phyloP scores from a whole-genome alignment of 1,284 basidiomycete genomes.

The Leccinum colubrinum region DNA sequence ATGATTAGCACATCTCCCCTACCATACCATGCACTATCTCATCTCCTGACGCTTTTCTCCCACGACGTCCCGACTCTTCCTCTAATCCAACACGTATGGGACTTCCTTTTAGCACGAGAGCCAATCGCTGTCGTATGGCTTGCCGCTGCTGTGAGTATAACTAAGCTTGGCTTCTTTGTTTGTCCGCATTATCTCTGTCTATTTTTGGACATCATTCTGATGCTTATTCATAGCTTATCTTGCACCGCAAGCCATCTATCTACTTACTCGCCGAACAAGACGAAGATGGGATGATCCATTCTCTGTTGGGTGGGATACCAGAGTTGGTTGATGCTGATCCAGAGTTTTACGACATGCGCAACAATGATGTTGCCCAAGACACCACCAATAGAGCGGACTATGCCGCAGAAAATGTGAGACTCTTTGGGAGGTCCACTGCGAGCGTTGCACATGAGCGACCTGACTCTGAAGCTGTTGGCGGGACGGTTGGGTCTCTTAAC shows the following conservation, averaged over 20 bases:
- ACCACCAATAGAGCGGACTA: not conserved
- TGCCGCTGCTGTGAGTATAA: constrained; percentile 66
- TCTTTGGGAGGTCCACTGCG: not conserved
- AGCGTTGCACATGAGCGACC: not conserved
- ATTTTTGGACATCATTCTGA: constrained; percentile 5
- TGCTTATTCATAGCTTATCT: constrained; percentile 46
- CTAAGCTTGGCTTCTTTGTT: not conserved
- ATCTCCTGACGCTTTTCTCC: constrained; percentile 87
- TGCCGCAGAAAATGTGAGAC: constrained; percentile 1
- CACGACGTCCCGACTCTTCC: constrained; percentile 86
- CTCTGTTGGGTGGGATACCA: constrained; percentile 72
- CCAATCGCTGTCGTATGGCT: constrained; percentile 84
- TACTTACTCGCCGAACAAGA: constrained; percentile 54
- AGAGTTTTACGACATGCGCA: constrained; percentile 11
- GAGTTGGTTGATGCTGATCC: constrained; percentile 51
- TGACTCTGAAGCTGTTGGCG: not conserved
- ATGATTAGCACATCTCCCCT: constrained; percentile 53
- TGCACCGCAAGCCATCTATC: constrained; percentile 62
- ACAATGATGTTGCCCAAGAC: not conserved
- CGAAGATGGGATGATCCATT: constrained; percentile 85
- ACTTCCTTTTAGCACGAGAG: constrained; percentile 81
- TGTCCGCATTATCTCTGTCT: not conserved
- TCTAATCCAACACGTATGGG: constrained; percentile 86
- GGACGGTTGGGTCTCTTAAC: not conserved
- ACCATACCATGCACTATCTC: constrained; percentile 87